Evolutionary conservation across 805 yeast species (phyloP), one percentile per base, ranked within the genome.

Genomic region (Tetrapisispora iriomotensis): DNA sequence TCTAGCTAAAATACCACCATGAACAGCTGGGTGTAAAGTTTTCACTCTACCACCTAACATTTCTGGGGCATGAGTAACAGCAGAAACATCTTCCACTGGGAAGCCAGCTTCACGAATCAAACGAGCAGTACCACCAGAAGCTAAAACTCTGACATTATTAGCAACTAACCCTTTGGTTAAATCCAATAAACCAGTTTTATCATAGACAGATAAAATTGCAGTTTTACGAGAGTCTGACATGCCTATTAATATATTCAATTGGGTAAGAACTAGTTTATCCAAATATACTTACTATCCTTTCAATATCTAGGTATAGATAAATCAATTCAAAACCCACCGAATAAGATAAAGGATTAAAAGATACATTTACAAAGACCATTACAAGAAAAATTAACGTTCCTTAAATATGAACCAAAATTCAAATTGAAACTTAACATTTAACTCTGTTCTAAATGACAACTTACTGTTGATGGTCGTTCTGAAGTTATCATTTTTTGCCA

Each of bases 21-120:
- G 98, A 45, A 92, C 96, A 23, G 97, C 98, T 29, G 98, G 98
- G 63, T 92, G 98, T 54, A 92, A 72, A 44, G 98, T 92, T 71
- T 92, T 92, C 53, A 92, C 98, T 67, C 98, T 77, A 48, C 98
- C 98, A 47, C 96, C 95, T 51, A 92, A 73, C 95, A 92, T 92
- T 67, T 92, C 98, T 38, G 98, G 98, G 29, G 97, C 97, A 59
- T 92, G 95, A 27, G 98, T 92, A 62, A 92, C 86, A 43, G 92
- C 62, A 29, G 94, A 79, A 29, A 92, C 96, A 58, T 92, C 98
- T 50, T 90, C 95, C 14, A 92, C 97, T 33, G 95, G 90, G 77
- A 92, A 90, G 10, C 97, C 97, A 41, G 96, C 95, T 65, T 88
- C 98, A 61, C 95, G 81, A 41, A 92, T 79, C 71, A 92, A 71